Percentiles rank a stretch among this genome's conserved stretches.
Conservation (phyloP, 345 rosid genomes). For the Linum trigynum region DNA sequence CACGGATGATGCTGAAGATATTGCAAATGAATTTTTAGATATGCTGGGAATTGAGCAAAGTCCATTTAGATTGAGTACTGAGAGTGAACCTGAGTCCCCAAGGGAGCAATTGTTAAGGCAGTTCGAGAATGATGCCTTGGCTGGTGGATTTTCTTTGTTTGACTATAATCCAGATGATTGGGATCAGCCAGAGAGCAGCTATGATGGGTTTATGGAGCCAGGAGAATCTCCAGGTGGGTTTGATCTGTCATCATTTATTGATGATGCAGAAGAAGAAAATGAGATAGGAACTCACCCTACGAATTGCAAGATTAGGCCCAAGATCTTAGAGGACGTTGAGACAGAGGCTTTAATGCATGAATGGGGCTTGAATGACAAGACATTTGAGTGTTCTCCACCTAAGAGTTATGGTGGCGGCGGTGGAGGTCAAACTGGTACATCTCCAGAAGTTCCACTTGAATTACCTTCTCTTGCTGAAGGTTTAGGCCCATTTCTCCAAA, state of each 20-base stretch:
- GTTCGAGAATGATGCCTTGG: slow-evolving; percentile 74
- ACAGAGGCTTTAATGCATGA: slow-evolving; percentile 79
- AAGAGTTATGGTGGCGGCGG: slow-evolving; percentile 35
- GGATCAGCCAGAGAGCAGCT: slow-evolving; percentile 34
- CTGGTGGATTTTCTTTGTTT: slow-evolving; percentile 55
- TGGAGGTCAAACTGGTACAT: slow-evolving; percentile 52
- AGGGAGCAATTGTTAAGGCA: slow-evolving; percentile 78
- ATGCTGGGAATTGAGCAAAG: slow-evolving; percentile 75
- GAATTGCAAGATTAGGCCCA: slow-evolving; percentile 44
- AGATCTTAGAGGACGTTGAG: slow-evolving; percentile 68
- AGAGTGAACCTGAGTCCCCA: slow-evolving; percentile 91
- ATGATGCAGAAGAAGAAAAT: slow-evolving; percentile 53
- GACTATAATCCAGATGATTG: slow-evolving; percentile 38
- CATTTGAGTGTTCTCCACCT: slow-evolving; percentile 64
- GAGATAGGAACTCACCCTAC: slow-evolving; percentile 33
- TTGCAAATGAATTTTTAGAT: slow-evolving; percentile 70
- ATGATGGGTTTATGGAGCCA: slow-evolving; percentile 22
- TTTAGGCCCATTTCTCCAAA: slow-evolving; percentile 74
- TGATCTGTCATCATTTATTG: slow-evolving; percentile 39
- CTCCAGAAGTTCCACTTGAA: slow-evolving; percentile 45
- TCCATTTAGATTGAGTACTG: slow-evolving; percentile 59
- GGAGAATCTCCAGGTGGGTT: slow-evolving; percentile 37
- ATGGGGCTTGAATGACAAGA: slow-evolving; percentile 78
- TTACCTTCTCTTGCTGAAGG: slow-evolving; percentile 79
- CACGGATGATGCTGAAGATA: slow-evolving; percentile 53